phyloP scores from a whole-genome alignment of 805 yeast genomes.

The Saturnispora gosingensis region DNA sequence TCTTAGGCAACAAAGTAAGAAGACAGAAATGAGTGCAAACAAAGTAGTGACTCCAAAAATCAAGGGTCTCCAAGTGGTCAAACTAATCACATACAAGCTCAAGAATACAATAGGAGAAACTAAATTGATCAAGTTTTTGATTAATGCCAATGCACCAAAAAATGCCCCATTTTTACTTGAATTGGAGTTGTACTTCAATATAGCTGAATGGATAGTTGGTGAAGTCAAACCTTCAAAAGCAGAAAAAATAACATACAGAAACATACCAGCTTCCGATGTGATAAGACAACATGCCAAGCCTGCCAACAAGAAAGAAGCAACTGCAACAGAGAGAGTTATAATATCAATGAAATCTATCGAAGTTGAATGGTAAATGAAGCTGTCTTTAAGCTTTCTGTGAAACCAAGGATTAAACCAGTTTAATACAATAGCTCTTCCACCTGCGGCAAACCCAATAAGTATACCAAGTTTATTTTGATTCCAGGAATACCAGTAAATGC shows the following conservation, averaged over 20 bases:
- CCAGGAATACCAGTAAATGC: slow-evolving; percentile 48
- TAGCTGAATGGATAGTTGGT: slow-evolving; percentile 51
- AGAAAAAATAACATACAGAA: slow-evolving; percentile 28
- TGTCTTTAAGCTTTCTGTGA: slow-evolving; percentile 29
- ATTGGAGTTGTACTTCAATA: slow-evolving; percentile 48
- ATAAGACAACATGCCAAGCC: slow-evolving; percentile 26
- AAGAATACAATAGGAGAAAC: slow-evolving; percentile 41
- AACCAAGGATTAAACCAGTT: slow-evolving; percentile 44
- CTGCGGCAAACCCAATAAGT: slow-evolving; percentile 42
- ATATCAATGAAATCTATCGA: slow-evolving; percentile 41
- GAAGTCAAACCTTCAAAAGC: slow-evolving; percentile 42
- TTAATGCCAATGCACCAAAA: slow-evolving; percentile 59
- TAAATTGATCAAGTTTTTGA: slow-evolving; percentile 42
- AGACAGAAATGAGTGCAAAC: not conserved
- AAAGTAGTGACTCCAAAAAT: slow-evolving; percentile 8
- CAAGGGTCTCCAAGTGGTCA: slow-evolving; percentile 29
- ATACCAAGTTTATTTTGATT: slow-evolving; percentile 44
- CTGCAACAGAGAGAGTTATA: slow-evolving; percentile 9
- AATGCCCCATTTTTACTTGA: slow-evolving; percentile 57
- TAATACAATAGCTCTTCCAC: slow-evolving; percentile 40
- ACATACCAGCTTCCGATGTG: slow-evolving; percentile 31
- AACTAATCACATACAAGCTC: slow-evolving; percentile 37
- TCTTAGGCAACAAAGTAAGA: slow-evolving; percentile 1
- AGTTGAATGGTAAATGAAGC: slow-evolving; percentile 27
- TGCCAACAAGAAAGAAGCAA: slow-evolving; percentile 11